phyloP scores from a whole-genome alignment of 2,329 filamentous ascomycete genomes.

The Talaromyces verruculosus region DNA sequence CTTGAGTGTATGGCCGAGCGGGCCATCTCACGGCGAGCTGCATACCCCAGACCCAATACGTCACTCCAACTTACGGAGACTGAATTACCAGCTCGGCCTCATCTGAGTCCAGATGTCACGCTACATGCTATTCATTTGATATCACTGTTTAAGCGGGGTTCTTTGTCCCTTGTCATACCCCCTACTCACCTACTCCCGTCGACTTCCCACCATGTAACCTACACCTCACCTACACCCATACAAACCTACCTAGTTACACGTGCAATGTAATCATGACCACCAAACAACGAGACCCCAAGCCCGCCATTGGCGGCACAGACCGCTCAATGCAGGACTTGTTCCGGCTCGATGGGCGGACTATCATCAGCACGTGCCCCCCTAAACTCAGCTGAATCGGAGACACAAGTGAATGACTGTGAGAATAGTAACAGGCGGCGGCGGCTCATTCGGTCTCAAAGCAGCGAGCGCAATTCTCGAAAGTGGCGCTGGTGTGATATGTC shows the following conservation, averaged over 20 bases:
- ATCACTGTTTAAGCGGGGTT: neutral
- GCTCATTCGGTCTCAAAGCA: neutral
- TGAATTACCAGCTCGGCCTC: neutral
- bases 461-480: neutral
- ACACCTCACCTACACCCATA: neutral
- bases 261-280: neutral
- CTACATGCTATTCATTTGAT: neutral
- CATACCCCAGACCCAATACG: neutral
- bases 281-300: neutral
- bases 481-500: neutral
- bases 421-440: neutral
- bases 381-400: no score
- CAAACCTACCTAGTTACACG: neutral
- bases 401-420: no score
- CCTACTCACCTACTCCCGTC: neutral
- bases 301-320: neutral
- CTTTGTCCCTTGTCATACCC: neutral
- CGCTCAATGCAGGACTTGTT: neutral
- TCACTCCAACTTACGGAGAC: neutral
- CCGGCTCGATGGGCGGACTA: neutral
- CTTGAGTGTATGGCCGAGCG: neutral
- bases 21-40: neutral
- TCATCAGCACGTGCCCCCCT: neutral
- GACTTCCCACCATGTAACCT: neutral
- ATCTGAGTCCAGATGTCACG: no score